These are phyloP conservation scores for Colletotrichum musicola DNA, from an alignment of 2,329 filamentous ascomycete species.

Conservation along the genomic window DNA sequence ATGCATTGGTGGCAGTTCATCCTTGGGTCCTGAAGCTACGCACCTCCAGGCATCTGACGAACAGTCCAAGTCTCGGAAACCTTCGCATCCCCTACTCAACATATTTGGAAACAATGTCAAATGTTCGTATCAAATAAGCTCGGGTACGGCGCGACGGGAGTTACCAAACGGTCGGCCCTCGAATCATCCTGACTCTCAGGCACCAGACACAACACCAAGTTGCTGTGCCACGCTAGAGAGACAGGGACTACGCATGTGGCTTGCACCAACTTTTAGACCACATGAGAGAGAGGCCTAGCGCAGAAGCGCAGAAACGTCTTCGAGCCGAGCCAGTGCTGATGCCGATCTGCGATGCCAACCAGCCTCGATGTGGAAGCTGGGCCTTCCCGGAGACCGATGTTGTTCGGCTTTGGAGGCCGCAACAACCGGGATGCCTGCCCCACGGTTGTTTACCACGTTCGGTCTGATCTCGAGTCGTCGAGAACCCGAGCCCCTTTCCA, in stretches of 20 bases:
- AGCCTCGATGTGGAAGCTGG: background rate
- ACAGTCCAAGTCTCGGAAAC: background rate
- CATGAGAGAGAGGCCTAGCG: constrained; percentile 10
- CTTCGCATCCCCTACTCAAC: background rate
- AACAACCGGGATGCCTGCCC: background rate
- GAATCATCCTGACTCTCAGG: constrained; percentile 3
- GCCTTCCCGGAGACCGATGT: constrained; percentile 11
- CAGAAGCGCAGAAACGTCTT: background rate
- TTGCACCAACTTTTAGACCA: constrained; percentile 29
- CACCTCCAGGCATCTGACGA: background rate
- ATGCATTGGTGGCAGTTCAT: background rate
- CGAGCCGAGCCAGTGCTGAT: background rate
- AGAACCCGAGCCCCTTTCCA: background rate
- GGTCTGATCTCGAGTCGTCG: background rate
- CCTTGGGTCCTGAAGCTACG: background rate
- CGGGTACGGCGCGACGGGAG: background rate
- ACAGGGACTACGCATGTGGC: constrained; percentile 14
- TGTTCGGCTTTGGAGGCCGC: background rate
- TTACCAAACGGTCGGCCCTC: constrained; percentile 11
- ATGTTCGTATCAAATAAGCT: constrained; percentile 3
- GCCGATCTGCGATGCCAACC: constrained; percentile 12
- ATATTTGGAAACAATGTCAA: constrained; percentile 11
- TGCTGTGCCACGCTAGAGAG: background rate
- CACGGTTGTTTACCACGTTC: background rate
- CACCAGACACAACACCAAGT: constrained; percentile 7